phyloP scores from a whole-genome alignment of 768 basidiomycete species.

The Rhizopogon sp. region DNA sequence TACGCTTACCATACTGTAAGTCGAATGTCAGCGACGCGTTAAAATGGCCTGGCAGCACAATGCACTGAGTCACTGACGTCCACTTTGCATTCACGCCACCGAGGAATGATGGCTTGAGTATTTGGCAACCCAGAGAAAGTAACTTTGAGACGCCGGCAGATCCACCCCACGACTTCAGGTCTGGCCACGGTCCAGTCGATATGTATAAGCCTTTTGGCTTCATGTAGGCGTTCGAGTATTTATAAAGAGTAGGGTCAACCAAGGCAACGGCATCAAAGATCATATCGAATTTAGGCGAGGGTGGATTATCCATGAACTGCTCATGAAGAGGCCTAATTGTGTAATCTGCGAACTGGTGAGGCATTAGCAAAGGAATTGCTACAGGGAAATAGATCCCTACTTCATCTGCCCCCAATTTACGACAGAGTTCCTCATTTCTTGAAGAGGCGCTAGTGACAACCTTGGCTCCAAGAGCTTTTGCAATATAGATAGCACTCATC shows the following conservation, averaged over 20 bases:
- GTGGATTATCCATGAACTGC: conserved; percentile 40
- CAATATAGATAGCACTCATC: conserved; percentile 65
- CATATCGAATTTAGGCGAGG: conserved; percentile 47
- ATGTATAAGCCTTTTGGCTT: conserved; percentile 47
- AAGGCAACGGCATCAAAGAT: conserved; percentile 57
- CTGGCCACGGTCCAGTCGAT: conserved; percentile 45
- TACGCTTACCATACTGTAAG: conserved; percentile 28
- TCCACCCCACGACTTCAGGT: conserved; percentile 21
- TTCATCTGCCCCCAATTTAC: conserved; percentile 59
- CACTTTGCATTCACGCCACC: conserved; percentile 48
- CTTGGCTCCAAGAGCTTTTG: conserved; percentile 55
- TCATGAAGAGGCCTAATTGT: conserved; percentile 44
- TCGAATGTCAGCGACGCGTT: background rate
- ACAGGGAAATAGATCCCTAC: conserved; percentile 26
- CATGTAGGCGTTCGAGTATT: conserved; percentile 46
- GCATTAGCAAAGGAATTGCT: background rate
- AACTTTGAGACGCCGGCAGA: conserved; percentile 18
- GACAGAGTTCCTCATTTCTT: conserved; percentile 56
- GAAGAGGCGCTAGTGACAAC: conserved; percentile 58
- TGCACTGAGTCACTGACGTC: conserved; percentile 40
- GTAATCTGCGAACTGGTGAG: conserved; percentile 54
- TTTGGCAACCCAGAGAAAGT: conserved; percentile 20
- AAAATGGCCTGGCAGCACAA: background rate
- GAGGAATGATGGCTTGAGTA: conserved; percentile 41
- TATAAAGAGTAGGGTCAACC: conserved; percentile 44